Percentiles rank a stretch among this genome's conserved stretches.
Conservation (phyloP, 1,284 basidiomycete genomes). For the Boletus calvinii region DNA sequence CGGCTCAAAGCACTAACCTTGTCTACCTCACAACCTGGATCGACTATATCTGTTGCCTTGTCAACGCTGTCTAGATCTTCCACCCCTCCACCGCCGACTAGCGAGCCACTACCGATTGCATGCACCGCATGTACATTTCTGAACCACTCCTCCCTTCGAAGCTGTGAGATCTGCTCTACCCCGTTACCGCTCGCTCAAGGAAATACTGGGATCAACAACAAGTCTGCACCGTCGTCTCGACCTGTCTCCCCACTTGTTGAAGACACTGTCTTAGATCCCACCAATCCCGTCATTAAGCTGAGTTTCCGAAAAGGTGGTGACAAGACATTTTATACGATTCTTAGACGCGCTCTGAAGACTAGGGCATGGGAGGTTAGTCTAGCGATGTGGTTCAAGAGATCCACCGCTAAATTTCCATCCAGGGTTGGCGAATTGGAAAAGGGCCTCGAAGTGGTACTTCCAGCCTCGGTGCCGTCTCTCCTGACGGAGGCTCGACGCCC, state of each 20-base stretch:
- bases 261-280: conserved; percentile 34
- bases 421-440: conserved; percentile 31
- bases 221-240: conserved; percentile 61
- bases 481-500: conserved; percentile 19
- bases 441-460: conserved; percentile 25
- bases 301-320: conserved; percentile 93
- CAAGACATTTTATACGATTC: conserved; percentile 75
- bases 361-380: conserved; percentile 79
- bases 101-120: conserved; percentile 38
- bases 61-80: conserved; percentile 17
- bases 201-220: conserved; percentile 35
- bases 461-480: conserved; percentile 19
- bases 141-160: conserved; percentile 74
- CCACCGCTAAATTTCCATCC: conserved; percentile 11
- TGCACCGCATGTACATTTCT: conserved; percentile 93
- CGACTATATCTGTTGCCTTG: conserved; percentile 32
- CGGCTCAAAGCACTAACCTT: conserved; percentile 32
- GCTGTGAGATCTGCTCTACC: conserved; percentile 90
- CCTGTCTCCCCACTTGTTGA: conserved; percentile 50
- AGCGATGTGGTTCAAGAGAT: neutral
- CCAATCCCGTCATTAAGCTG: conserved; percentile 57
- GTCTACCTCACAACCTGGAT: conserved; percentile 40
- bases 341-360: conserved; percentile 75
- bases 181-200: conserved; percentile 45
- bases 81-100: conserved; percentile 21